phyloP scores from a whole-genome alignment of 306 rosid species.

The Trichosanthes cucumerina region DNA sequence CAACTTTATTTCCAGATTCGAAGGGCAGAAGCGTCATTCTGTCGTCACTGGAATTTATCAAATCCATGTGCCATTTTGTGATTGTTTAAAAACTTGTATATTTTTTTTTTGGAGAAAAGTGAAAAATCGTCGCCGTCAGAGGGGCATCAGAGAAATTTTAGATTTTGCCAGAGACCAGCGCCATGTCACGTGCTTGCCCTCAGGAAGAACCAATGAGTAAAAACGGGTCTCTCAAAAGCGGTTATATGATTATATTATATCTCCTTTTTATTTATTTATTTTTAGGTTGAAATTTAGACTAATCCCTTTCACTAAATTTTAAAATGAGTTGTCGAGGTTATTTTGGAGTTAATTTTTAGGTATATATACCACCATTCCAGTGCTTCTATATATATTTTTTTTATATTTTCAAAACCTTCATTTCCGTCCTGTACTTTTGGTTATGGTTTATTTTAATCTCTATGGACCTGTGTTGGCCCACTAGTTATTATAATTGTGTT shows the following conservation, averaged over 20 bases:
- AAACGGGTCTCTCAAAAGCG: neutral
- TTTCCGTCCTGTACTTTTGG: too few relatives aligned
- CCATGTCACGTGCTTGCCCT: slow-evolving; percentile 10
- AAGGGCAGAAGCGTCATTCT: neutral
- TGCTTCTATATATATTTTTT: too few relatives aligned
- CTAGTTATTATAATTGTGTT: too few relatives aligned
- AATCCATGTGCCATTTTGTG: neutral
- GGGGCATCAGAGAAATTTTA: slow-evolving; percentile 15
- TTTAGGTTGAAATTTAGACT: too few relatives aligned
- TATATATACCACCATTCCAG: too few relatives aligned
- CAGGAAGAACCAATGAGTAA: neutral
- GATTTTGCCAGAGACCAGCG: neutral
- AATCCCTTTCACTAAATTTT: too few relatives aligned
- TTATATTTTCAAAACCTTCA: too few relatives aligned
- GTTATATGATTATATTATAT: neutral
- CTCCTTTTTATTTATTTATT: neutral
- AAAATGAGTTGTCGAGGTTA: too few relatives aligned
- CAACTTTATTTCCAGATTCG: neutral
- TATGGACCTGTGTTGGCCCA: too few relatives aligned
- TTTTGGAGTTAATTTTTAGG: too few relatives aligned
- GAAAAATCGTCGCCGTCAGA: slow-evolving; percentile 62
- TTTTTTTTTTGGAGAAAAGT: slow-evolving; percentile 15
- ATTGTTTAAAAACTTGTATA: neutral
- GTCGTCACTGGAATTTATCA: neutral
- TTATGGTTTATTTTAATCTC: too few relatives aligned